A percentile compares a stretch with the other conserved stretches of the same genome.
These are phyloP conservation scores for Phytophthora citricola DNA, from an alignment of 352 stramenopile species.

Conservation along the genomic window DNA sequence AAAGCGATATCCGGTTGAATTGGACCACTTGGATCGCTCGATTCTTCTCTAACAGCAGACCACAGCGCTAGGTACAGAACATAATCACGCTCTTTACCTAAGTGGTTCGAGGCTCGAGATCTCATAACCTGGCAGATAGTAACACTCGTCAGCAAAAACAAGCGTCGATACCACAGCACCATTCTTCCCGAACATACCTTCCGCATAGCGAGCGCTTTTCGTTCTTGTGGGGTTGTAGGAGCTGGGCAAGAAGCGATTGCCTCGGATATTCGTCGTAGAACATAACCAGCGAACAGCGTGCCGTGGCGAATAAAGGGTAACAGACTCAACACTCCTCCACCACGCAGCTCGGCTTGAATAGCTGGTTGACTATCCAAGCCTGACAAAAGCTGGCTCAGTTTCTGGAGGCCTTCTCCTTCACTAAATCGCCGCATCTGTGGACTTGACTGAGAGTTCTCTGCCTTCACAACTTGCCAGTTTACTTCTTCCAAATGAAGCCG, in stretches of 20 bases:
- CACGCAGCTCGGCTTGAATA: constrained; percentile 73
- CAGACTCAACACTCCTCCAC: constrained; percentile 71
- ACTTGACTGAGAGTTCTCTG: constrained; percentile 47
- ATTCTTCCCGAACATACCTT: constrained; percentile 44
- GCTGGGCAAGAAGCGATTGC: constrained; percentile 46
- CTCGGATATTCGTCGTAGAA: constrained; percentile 52
- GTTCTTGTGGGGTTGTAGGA: constrained; percentile 47
- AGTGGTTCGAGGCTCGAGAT: constrained; percentile 61
- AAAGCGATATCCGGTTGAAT: constrained; percentile 19
- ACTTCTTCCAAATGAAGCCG: constrained; percentile 52
- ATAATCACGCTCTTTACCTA: constrained; percentile 77
- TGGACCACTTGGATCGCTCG: constrained; percentile 4
- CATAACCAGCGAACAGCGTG: constrained; percentile 60
- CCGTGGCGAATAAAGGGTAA: constrained; percentile 81
- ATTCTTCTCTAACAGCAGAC: constrained; percentile 25
- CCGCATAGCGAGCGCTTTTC: constrained; percentile 65
- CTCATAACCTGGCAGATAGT: constrained; percentile 56
- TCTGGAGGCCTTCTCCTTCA: constrained; percentile 57
- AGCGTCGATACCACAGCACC: neutral
- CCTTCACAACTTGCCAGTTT: constrained; percentile 55
- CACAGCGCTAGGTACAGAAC: constrained; percentile 64
- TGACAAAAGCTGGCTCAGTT: constrained; percentile 55
- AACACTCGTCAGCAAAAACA: constrained; percentile 2
- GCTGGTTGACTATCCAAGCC: constrained; percentile 51
- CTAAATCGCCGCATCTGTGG: constrained; percentile 50